Base-by-base conservation (phyloP, 768 basidiomycete species). In the Rubroboletus satanas region DNA sequence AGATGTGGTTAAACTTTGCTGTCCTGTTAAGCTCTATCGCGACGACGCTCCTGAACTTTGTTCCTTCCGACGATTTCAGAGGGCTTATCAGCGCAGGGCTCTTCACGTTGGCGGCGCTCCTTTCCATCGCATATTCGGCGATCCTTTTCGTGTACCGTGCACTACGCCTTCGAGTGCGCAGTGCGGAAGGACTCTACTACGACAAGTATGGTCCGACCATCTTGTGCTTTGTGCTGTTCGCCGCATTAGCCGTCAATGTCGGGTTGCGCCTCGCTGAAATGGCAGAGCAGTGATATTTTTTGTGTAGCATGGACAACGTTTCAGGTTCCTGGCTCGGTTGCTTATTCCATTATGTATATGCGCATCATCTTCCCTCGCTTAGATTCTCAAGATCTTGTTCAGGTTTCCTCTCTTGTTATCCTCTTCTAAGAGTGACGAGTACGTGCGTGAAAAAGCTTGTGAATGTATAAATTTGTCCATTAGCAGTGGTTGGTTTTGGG, bases 1-100 rank as follows among this genome's bases (percentile, higher is more conserved):
- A 95, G 90, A 90, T 86, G 82, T 96, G 93, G 93, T 76, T 94
- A 41, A 84, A 91, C 63, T 90, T 85, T 60, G 82, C 89, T 0
- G 89, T 97, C 49, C 83, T 95, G 66, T 85, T 94, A 58, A 90
- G 90, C 36, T 83, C 88, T 12, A 93, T 97, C 60, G 92, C 94
- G 18, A 93, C 94, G 38, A 87, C 90, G 21, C 79, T 96, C 46
- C 80, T 94, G 44, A 94, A 96, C 73, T 98, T 98, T 64, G 75
- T 87, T 42, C 77, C 84, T 46, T 74, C 88, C 12, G 75, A 87
- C 37, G 87, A 93, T 71, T 75, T 81, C 45, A 76, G 77, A 12
- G 95, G 94, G 3, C 79, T 98, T 26, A 85, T 97, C 61, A 88
- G 89, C 62, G 93, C 96, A 7, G 83, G 82, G 7, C 74, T 91